Evolutionary conservation across 2,329 filamentous ascomycete species (phyloP).

Genomic region (Leptographium lundbergii): DNA sequence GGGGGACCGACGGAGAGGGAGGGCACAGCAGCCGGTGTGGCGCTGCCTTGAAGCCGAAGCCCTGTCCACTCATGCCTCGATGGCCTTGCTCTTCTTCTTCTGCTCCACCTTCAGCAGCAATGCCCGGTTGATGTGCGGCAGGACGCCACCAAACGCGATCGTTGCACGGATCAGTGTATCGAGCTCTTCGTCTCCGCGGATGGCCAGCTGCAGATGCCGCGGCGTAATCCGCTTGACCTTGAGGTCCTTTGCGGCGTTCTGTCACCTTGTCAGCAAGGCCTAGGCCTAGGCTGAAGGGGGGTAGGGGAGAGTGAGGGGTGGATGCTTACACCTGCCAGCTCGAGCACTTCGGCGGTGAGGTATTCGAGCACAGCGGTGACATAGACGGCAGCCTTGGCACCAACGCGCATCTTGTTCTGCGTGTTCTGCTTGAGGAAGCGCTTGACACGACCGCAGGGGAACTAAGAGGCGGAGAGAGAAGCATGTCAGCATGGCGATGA

Average conservation of each 20-base stretch:
- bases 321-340: slow-evolving; percentile 71
- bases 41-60: not conserved
- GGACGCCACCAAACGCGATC: slow-evolving; percentile 94
- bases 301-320: not conserved
- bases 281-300: not conserved
- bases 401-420: slow-evolving; percentile 99
- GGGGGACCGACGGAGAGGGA: not conserved
- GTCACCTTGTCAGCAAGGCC: slow-evolving; percentile 2
- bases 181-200: slow-evolving; percentile 95
- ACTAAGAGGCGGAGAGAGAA: slow-evolving; percentile 39
- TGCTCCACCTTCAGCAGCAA: slow-evolving; percentile 46
- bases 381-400: slow-evolving; percentile 96
- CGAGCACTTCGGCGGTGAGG: slow-evolving; percentile 92
- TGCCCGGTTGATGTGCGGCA: slow-evolving; percentile 97
- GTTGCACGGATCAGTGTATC: slow-evolving; percentile 96
- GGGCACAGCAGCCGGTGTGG: not conserved
- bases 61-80: slow-evolving; percentile 18
- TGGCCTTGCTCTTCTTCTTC: slow-evolving; percentile 26
- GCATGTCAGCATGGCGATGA: not conserved
- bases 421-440: slow-evolving; percentile 99
- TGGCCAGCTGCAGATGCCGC: slow-evolving; percentile 92
- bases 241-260: slow-evolving; percentile 97
- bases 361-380: slow-evolving; percentile 98
- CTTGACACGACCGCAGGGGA: slow-evolving; percentile 99
- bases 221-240: slow-evolving; percentile 99